Evolutionary conservation across 192 early-diverging fungal genomes (phyloP), one percentile per base, ranked within the genome.

Genomic region (Backusella sp.): DNA sequence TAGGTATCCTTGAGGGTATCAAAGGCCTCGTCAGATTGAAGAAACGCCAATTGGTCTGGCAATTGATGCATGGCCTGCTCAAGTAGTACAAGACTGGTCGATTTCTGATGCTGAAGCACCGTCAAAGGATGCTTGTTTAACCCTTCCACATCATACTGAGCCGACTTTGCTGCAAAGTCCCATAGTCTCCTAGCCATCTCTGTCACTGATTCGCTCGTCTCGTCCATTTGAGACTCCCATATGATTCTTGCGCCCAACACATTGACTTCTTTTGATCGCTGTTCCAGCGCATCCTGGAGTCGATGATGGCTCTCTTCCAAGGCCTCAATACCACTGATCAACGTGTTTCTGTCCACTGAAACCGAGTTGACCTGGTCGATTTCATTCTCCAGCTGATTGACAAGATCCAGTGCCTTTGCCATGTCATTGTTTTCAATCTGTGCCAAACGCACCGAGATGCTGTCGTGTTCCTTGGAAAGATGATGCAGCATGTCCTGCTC

Each of bases 401-500:
- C 78, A 56, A 66, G 68, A 11, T 76, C 74, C 1, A 62, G 32
- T 3, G 76, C 37, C 36, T 71, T 75, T 8, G 75, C 39, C 28
- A 83, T 36, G 14, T 83, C 82, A 4, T 68, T 62, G 11, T 79
- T 34, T 72, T 79, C 78, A 23, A 83, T 34, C 12, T 74, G 76
- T 12, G 23, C 30, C 30, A 83, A 30, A 2, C 75, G 66, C 17
- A 59, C 49, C 19, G n/a, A 21, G 32, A 79, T 76, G 30, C 71
- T 75, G 4, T 79, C 70, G n/a, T 66, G 39, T 28, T 83, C 82
- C 23, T 74, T 73, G 35, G 77, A 70, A n/a, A 73, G 62, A 19
- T 75, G 77, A 23, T 67, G 62, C 3, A 82, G 23, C 0, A 49
- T 59, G 4, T 78, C 77, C 8, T 82, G 73, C 52, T 72, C 73